Evolutionary conservation across 768 basidiomycete genomes (phyloP), one percentile per base, ranked within the genome.

Genomic region (Tylopilus subfusipes): DNA sequence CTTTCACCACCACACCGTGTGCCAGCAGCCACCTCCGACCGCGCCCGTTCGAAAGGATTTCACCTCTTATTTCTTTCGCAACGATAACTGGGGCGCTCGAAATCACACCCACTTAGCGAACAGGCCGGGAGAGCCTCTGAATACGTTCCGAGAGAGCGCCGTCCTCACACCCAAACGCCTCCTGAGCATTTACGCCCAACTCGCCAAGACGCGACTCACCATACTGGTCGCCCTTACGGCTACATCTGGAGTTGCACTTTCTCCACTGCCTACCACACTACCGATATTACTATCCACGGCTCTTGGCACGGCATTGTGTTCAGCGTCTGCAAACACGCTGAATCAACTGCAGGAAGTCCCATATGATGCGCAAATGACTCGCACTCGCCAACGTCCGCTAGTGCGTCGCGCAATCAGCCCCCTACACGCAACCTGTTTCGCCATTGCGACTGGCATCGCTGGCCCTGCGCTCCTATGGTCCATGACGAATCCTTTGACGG

Each of bases 291-390:
- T 98, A 5, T 84, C 89, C 16, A 90, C 95, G 0, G 93, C 95
- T 0, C 66, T 89, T 25, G 97, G 97, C 38, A 98, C 95, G 0
- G 83, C 87, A 0, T 78, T 99, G 40, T 97, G 94, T 68, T 87
- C 89, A 6, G 92, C 93, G 3, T 90, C 94, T 0, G 97, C 97
- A 27, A 98, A 98, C 67, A 81, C 96, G 2, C 78, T 97, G 63
- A 99, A 99, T 72, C 93, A 99, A 69, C 75, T 98, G 4, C 88
- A 94, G 64, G 97, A 99, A 72, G 78, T 91, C 8, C 97, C 97
- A 0, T 91, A 93, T 59, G 97, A 99, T 65, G 95, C 97, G 0
- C 97, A 99, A 68, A 98, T 98, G 87, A 79, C 85, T 0, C 83
- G 97, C 43, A 98, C 97, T 0, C 82, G 95, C 29, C 85, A 78